Percentiles rank a stretch among this genome's conserved stretches.
Evolutionary conservation across 139 green algal genomes (phyloP).

Genomic region (Eudorina sp.): DNA sequence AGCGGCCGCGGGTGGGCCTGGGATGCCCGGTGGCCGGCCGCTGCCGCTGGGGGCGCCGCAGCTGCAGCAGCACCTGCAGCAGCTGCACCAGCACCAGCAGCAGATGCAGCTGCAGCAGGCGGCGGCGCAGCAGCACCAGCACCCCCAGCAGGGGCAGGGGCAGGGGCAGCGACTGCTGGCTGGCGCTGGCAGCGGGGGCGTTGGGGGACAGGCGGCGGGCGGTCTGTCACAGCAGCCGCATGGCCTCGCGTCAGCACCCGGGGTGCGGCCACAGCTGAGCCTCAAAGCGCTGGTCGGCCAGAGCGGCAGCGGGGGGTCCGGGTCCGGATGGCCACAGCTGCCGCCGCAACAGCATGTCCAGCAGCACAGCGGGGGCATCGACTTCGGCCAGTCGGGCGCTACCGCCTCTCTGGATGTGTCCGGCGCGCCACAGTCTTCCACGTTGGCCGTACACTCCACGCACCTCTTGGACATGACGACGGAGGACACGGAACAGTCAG

Average conservation of each 20-base stretch:
- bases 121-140: constrained; percentile 6
- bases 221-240: too few species aligned
- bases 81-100: constrained; percentile 40
- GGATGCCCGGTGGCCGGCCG: background rate
- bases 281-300: too few species aligned
- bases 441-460: background rate
- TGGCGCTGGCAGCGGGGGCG: too few species aligned
- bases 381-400: background rate
- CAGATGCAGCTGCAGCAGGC: constrained; percentile 46
- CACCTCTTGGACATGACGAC: background rate
- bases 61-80: constrained; percentile 59
- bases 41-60: constrained; percentile 33
- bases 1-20: background rate
- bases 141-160: background rate
- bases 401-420: background rate
- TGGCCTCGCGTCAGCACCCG: too few species aligned
- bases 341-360: background rate
- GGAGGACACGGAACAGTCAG: background rate
- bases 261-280: background rate
- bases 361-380: background rate
- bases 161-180: too few species aligned
- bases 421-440: background rate
- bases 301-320: background rate
- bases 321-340: background rate
- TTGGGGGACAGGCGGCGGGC: too few species aligned